A percentile compares a stretch with the other conserved stretches of the same genome.
These are phyloP conservation scores for Ilyonectria mors-panacis DNA, from an alignment of 2,329 filamentous ascomycete species.

Conservation along the genomic window DNA sequence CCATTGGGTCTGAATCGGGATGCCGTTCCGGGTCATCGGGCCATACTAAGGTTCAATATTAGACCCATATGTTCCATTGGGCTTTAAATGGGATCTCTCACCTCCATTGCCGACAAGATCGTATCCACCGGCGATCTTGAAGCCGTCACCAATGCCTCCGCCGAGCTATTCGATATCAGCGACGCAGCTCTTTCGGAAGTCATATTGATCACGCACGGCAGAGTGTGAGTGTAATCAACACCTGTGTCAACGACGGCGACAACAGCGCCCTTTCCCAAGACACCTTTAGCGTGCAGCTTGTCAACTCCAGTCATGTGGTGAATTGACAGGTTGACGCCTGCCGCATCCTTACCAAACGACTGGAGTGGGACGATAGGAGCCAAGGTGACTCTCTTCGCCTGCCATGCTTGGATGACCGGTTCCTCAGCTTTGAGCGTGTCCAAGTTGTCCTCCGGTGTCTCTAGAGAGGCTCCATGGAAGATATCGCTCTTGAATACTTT, in stretches of 20 bases:
- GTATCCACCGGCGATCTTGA: constrained; percentile 46
- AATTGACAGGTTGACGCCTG: constrained; percentile 14
- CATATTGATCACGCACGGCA: neutral
- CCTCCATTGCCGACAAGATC: constrained; percentile 42
- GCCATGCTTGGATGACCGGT: constrained; percentile 7
- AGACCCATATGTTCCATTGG: neutral
- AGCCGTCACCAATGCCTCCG: constrained; percentile 44
- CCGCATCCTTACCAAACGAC: constrained; percentile 10
- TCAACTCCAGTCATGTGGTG: constrained; percentile 20
- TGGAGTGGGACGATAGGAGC: neutral
- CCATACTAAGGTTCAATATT: constrained; percentile 5
- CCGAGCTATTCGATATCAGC: constrained; percentile 39
- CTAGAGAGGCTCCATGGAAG: constrained; percentile 6
- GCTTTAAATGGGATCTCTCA: neutral
- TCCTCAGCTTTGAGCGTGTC: constrained; percentile 1
- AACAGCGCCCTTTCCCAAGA: constrained; percentile 8
- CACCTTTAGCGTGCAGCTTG: constrained; percentile 7
- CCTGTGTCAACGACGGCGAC: constrained; percentile 7
- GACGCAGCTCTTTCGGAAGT: neutral
- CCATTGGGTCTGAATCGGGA: constrained; percentile 47
- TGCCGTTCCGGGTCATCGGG: constrained; percentile 18
- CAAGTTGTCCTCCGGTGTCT: constrained; percentile 6
- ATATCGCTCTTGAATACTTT: constrained; percentile 6
- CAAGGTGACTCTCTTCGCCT: constrained; percentile 4
- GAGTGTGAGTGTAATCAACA: constrained; percentile 6